These are phyloP conservation scores for Sphagnum tenellum DNA, from an alignment of 225 moss, liverwort and hornwort genomes.

Conservation along the genomic window DNA sequence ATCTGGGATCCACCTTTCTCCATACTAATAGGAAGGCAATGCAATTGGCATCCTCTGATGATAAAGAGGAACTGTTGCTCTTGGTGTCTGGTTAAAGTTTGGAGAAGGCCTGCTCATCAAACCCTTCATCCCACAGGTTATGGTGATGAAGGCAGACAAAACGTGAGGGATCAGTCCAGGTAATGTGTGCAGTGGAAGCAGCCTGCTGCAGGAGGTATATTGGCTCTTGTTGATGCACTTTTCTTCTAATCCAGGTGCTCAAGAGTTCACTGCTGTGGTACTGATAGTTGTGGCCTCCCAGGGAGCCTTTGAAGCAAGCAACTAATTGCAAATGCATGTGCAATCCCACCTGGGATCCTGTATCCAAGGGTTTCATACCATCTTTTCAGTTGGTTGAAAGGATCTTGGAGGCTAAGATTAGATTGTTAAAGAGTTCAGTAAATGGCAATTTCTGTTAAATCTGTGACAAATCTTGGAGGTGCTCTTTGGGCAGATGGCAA, in stretches of 20 bases:
- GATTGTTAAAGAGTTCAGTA: too few relatives aligned
- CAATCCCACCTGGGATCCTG: background rate
- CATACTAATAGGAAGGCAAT: constrained; percentile 5
- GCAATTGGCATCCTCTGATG: constrained; percentile 1
- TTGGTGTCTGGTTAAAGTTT: constrained; percentile 1
- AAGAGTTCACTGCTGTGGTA: constrained; percentile 70
- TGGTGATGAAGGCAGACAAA: constrained; percentile 3
- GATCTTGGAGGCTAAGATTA: too few relatives aligned
- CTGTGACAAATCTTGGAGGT: constrained; percentile 21
- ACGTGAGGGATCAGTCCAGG: constrained; percentile 11
- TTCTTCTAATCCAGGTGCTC: constrained; percentile 68
- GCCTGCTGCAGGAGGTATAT: constrained; percentile 41
- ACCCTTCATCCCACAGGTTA: background rate
- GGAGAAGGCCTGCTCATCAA: constrained; percentile 2
- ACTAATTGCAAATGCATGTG: constrained; percentile 46
- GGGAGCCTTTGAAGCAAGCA: constrained; percentile 68
- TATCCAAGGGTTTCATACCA: too few relatives aligned
- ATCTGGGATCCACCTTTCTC: constrained; percentile 1
- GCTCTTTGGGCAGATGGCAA: constrained; percentile 26
- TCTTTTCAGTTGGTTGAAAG: too few relatives aligned
- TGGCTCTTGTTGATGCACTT: constrained; percentile 51
- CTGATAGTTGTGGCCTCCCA: constrained; percentile 76
- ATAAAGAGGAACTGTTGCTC: constrained; percentile 1
- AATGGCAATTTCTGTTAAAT: too few relatives aligned
- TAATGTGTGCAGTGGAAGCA: constrained; percentile 31